Evolutionary conservation across 345 rosid genomes (phyloP), one percentile per base, ranked within the genome.

Genomic region (Lepidium didymum): DNA sequence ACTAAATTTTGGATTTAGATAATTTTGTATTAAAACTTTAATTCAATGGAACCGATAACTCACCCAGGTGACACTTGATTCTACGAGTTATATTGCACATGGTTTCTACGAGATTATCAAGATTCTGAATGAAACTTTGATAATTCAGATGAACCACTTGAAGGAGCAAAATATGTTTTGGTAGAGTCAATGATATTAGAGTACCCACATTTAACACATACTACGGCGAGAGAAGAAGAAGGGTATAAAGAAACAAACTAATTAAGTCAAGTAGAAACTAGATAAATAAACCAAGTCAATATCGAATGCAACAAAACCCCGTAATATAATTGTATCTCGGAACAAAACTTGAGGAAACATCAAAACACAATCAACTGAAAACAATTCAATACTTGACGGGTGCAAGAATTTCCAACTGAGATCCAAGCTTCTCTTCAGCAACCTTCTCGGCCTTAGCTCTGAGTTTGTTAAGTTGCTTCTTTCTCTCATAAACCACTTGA

Each of bases 371-470:
- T 8, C 5, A 2, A 46, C 35, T 25, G 64, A 31, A 11, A 23
- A 10, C 33, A 29, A 4, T 7, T 82, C 81, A 86, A 62, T 86
- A 88, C 68, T 77, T 88, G 46, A 88, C 86, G 31, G 89, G 76
- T 43, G 86, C 81, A 47, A 88, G 79, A 71, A 91, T 44, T 21
- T 81, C 91, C 41, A 86, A 59, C 54, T 85, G 91, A 29, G 91
- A 44, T 34, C 92, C 95, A 38, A 91, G 92, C 73, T 88, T 88
- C 76, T 86, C 96, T 54, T 88, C 96, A 3, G 86, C 92, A 46
- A 73, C 79, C 60, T 78, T 85, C 83, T 87, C 92, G n/a, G 92
- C 97, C 83, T 86, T 90, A 15, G 73, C 79, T 81, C 88, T 83
- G 44, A 91, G 86, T 59, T 88, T 91, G 72, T 55, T 80, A 62